Percentiles rank a stretch among this genome's conserved stretches.
phyloP scores from a whole-genome alignment of 2,329 filamentous ascomycete species.

The Penicillium sp. region DNA sequence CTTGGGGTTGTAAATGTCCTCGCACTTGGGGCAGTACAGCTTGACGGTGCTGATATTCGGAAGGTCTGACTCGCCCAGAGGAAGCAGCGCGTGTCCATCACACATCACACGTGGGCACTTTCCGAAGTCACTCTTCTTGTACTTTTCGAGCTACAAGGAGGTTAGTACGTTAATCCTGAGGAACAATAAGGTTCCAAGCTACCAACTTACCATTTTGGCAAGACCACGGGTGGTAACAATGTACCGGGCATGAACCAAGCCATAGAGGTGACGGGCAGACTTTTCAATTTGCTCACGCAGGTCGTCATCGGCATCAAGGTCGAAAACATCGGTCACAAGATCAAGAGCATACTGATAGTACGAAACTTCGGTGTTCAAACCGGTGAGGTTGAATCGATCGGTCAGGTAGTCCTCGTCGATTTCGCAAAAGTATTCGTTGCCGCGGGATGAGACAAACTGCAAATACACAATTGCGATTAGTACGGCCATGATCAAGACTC shows the following conservation, averaged over 20 bases:
- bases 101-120: conserved; percentile 97
- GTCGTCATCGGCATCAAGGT: conserved; percentile 97
- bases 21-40: conserved; percentile 94
- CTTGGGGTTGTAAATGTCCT: conserved; percentile 98
- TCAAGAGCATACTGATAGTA: conserved; percentile 99
- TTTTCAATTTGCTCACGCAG: conserved; percentile 98
- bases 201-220: conserved; percentile 81
- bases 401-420: conserved; percentile 99
- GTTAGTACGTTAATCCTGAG: conserved; percentile 1
- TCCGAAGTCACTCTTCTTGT: conserved; percentile 96
- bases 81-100: conserved; percentile 85
- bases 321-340: conserved; percentile 95
- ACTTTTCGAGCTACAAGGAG: conserved; percentile 79
- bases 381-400: conserved; percentile 96
- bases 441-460: conserved; percentile 94
- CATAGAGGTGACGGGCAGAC: conserved; percentile 91
- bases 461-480: conserved; percentile 12
- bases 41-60: conserved; percentile 88
- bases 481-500: neutral
- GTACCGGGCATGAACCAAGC: conserved; percentile 91
- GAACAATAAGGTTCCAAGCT: neutral
- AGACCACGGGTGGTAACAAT: conserved; percentile 93
- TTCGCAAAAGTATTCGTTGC: conserved; percentile 99
- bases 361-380: conserved; percentile 93
- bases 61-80: conserved; percentile 89